phyloP scores from a whole-genome alignment of 768 basidiomycete species.

The Leccinum imitatum region DNA sequence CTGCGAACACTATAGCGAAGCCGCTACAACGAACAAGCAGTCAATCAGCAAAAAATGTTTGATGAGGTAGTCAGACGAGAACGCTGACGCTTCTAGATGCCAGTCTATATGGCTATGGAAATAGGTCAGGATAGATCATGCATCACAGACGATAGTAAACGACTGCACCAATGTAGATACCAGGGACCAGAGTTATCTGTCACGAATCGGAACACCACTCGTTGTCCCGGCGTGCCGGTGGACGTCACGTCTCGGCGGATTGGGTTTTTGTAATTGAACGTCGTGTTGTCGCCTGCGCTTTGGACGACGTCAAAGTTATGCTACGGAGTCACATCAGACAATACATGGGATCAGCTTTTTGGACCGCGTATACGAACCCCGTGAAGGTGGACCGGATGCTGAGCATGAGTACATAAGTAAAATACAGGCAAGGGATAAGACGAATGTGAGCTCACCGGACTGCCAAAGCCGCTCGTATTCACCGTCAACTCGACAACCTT shows the following conservation, averaged over 20 bases:
- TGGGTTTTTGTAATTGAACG: background rate
- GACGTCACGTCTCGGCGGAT: background rate
- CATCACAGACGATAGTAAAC: background rate
- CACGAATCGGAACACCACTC: background rate
- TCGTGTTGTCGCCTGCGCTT: background rate
- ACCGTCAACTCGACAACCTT: background rate
- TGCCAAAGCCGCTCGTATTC: background rate
- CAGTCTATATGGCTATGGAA: slow-evolving; percentile 30
- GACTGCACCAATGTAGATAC: slow-evolving; percentile 31
- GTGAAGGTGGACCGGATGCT: background rate
- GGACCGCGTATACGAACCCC: background rate
- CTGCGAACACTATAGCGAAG: slow-evolving; percentile 28
- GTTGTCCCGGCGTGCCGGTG: background rate
- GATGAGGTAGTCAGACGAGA: background rate
- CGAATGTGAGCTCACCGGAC: background rate
- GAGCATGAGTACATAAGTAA: background rate
- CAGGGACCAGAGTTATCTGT: background rate
- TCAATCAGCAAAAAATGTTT: background rate
- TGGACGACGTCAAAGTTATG: background rate
- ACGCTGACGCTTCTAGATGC: slow-evolving; percentile 27
- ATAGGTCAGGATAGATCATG: background rate
- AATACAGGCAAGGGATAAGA: background rate
- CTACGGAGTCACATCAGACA: background rate
- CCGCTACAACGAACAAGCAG: slow-evolving; percentile 17
- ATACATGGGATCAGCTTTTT: background rate